Base-by-base conservation (phyloP, 1,284 basidiomycete species). In the Testicularia cyperi region DNA sequence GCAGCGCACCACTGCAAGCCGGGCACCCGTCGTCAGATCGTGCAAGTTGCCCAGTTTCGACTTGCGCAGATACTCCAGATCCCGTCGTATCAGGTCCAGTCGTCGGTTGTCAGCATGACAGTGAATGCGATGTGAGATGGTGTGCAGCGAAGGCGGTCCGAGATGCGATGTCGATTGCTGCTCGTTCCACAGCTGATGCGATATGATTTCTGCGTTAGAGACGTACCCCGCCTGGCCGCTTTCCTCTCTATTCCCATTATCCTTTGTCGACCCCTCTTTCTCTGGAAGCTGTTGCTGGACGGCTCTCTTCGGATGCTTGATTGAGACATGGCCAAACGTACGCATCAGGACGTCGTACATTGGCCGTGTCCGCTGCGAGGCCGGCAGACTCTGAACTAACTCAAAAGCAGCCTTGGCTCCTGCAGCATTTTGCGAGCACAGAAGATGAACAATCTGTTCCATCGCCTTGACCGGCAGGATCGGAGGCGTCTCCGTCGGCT, bases 281-380 rank as follows among this genome's bases (percentile, higher is more conserved):
- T n/a, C n/a, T n/a, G n/a, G n/a, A n/a, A n/a, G 24, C 12, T 12
- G 19, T 12, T 2, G 18, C 18, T 18, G 9, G 7, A 13, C 14
- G 12, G 15, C 23, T 20, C 5, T 16, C 14, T 7, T 20, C n/a
- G 26, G 6, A 13, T n/a, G n/a, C n/a, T n/a, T n/a, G 25, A 34
- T 26, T 14, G 47, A 18, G 19, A 35, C 49, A 18, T 52, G 43
- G 34, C 48, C 56, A 22, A 44, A 56, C 28, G 47, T 38, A 1
- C 23, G 28, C 42, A 68, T 47, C 14, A 68, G 48, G 8, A 40
- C 27, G 25, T 63, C 43, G 48, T 66, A 64, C 64, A 69, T 69
- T 6, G 24, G 23, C 9, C 36, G 18, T 4, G 49, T 45, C 8
- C 67, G 26, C 16, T 63, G 52, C 4, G 20, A 29, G 1, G 28